Evolutionary conservation across 2,329 filamentous ascomycete genomes (phyloP).

Genomic region (Colletotrichum sp.): DNA sequence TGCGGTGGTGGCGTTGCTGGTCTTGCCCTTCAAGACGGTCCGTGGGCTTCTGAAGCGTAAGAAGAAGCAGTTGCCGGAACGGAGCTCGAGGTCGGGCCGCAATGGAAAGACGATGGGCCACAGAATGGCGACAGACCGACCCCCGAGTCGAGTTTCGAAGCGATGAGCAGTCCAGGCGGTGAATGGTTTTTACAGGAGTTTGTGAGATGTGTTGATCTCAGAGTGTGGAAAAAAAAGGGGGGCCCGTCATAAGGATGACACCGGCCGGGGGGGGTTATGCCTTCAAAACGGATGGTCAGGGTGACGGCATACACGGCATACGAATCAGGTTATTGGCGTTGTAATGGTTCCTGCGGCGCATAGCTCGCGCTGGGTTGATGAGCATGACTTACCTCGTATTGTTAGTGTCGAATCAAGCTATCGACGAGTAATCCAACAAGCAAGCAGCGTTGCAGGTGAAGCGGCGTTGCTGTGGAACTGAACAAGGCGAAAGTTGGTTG

Average conservation of each 20-base stretch:
- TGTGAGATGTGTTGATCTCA: background rate
- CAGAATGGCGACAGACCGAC: slow-evolving; percentile 39
- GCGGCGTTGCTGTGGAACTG: background rate
- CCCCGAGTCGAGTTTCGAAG: slow-evolving; percentile 34
- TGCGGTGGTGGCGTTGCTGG: slow-evolving; percentile 40
- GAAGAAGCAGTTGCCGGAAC: slow-evolving; percentile 30
- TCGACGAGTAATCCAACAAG: background rate
- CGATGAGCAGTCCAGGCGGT: background rate
- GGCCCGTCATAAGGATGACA: background rate
- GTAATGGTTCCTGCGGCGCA: background rate
- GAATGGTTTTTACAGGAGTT: background rate
- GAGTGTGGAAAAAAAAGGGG: background rate
- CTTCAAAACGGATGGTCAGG: background rate
- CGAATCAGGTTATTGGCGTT: background rate
- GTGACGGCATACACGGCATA: background rate
- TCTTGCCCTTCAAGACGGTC: slow-evolving; percentile 47
- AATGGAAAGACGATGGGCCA: slow-evolving; percentile 29
- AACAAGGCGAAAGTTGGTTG: background rate
- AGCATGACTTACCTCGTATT: background rate
- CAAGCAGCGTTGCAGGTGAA: background rate
- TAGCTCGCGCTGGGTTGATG: background rate
- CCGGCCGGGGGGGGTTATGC: background rate
- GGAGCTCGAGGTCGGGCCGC: slow-evolving; percentile 26
- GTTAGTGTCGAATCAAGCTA: background rate
- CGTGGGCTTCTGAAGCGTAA: slow-evolving; percentile 37